Conservation (phyloP, 306 rosid genomes). For the Inga laurina region DNA sequence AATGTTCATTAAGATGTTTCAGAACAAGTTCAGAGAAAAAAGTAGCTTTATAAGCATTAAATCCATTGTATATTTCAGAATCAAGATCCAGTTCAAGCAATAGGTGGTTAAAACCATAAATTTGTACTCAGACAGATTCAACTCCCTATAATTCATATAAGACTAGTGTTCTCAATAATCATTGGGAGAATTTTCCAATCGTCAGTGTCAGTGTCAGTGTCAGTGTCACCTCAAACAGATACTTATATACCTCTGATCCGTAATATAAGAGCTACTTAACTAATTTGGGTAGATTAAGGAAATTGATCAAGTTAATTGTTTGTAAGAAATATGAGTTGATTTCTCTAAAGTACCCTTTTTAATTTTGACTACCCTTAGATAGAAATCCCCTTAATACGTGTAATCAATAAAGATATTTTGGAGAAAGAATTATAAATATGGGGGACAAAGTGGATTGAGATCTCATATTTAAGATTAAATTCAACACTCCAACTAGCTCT, state of each 20-base stretch:
- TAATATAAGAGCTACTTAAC: no score
- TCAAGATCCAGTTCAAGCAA: not conserved
- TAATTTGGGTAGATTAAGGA: no score
- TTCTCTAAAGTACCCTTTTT: no score
- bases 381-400: no score
- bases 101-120: not conserved
- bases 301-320: no score
- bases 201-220: not conserved
- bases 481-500: no score
- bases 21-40: not conserved
- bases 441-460: no score
- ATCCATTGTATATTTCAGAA: not conserved
- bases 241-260: not conserved
- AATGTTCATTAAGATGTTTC: not conserved
- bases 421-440: no score
- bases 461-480: no score
- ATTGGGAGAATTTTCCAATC: not conserved
- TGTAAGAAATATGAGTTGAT: no score
- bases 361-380: accelerated
- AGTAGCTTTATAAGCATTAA: not conserved
- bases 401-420: no score
- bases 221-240: not conserved
- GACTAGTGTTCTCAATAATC: not conserved
- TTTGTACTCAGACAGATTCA: not conserved
- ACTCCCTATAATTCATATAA: not conserved